phyloP scores from a whole-genome alignment of 345 rosid genomes.

The Bruguiera gymnorhiza region DNA sequence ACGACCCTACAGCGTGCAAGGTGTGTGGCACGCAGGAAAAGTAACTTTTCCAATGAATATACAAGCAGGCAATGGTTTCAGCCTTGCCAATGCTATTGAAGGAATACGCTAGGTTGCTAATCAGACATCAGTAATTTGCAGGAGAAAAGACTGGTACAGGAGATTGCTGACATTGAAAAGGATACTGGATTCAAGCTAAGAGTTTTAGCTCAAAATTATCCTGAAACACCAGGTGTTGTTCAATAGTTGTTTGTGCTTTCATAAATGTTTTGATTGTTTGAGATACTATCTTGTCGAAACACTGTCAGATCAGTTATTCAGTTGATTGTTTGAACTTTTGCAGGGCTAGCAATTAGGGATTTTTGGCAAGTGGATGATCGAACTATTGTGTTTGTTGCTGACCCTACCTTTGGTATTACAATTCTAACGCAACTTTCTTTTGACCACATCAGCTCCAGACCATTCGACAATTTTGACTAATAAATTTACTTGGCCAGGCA shows the following conservation, averaged over 20 bases:
- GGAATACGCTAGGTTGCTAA: neutral
- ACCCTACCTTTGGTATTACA: conserved; percentile 74
- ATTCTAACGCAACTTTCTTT: conserved; percentile 10
- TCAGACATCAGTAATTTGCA: conserved; percentile 26
- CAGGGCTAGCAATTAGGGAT: conserved; percentile 81
- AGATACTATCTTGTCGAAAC: no score
- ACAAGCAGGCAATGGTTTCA: no score
- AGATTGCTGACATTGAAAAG: conserved; percentile 68
- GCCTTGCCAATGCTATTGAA: neutral
- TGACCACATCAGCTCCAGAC: conserved; percentile 3
- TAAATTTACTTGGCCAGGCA: conserved; percentile 42
- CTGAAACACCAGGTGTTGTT: conserved; percentile 77
- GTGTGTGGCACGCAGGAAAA: no score
- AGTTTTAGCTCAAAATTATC: conserved; percentile 91
- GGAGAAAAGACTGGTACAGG: conserved; percentile 75
- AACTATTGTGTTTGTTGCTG: conserved; percentile 86
- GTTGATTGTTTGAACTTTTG: conserved; percentile 6
- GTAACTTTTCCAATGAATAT: no score
- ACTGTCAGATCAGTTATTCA: neutral
- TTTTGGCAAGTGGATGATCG: conserved; percentile 88
- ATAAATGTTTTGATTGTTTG: neutral
- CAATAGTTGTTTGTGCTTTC: neutral
- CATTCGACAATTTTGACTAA: conserved; percentile 3
- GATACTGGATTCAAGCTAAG: conserved; percentile 84
- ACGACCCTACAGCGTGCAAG: no score